Evolutionary conservation across 2,329 filamentous ascomycete genomes (phyloP).

Genomic region (Epichloe amarillans): DNA sequence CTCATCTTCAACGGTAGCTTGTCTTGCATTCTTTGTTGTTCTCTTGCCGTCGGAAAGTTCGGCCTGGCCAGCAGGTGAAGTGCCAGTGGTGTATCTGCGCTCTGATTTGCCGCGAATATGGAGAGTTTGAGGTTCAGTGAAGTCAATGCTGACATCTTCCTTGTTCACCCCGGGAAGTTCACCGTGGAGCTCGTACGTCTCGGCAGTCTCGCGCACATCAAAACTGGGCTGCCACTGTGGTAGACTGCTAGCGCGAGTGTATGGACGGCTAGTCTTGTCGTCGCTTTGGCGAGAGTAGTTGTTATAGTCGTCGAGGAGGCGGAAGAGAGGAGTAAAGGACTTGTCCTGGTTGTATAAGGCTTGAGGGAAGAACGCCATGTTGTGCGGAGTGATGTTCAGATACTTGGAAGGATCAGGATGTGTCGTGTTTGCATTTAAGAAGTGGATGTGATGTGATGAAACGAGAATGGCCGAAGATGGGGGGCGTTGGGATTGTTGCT

Average conservation of each 20-base stretch:
- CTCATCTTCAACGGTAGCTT: constrained; percentile 56
- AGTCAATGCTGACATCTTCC: constrained; percentile 64
- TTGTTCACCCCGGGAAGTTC: constrained; percentile 66
- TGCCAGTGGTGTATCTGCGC: constrained; percentile 44
- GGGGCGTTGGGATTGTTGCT: not conserved
- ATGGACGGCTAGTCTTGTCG: constrained; percentile 14
- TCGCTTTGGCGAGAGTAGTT: constrained; percentile 33
- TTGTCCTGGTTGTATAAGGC: constrained; percentile 34
- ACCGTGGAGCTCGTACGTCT: constrained; percentile 63
- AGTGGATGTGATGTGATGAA: not conserved
- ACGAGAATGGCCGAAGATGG: too few species aligned
- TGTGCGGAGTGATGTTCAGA: constrained; percentile 18
- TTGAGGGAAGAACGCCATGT: constrained; percentile 48
- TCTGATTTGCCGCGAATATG: constrained; percentile 58
- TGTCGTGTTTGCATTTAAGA: not conserved
- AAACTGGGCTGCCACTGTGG: constrained; percentile 63
- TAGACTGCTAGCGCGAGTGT: constrained; percentile 17
- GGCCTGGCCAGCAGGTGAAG: constrained; percentile 32
- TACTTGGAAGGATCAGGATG: constrained; percentile 8
- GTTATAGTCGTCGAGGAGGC: constrained; percentile 51
- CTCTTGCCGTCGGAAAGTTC: constrained; percentile 31
- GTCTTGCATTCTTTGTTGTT: constrained; percentile 29
- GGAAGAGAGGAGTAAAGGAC: constrained; percentile 48
- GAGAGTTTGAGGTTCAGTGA: constrained; percentile 62
- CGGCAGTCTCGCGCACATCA: constrained; percentile 58